Conservation (phyloP, 345 rosid genomes). For the Arabis hirsuta region DNA sequence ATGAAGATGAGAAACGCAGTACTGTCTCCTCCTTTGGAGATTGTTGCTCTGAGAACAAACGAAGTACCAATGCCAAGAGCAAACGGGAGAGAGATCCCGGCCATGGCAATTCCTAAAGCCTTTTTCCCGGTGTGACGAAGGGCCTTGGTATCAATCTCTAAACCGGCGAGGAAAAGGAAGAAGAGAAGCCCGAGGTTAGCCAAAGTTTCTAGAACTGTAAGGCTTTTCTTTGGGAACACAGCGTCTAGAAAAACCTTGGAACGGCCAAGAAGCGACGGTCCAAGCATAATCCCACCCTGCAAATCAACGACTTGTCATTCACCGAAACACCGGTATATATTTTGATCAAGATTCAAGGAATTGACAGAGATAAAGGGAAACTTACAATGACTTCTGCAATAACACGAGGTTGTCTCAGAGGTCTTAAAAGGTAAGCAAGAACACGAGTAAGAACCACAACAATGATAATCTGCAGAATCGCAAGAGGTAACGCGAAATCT, state of each 20-base stretch:
- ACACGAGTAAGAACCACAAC: slow-evolving; percentile 64
- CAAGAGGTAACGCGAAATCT: slow-evolving; percentile 73
- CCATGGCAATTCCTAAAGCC: slow-evolving; percentile 65
- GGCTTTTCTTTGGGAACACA: slow-evolving; percentile 63
- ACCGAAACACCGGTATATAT: not conserved
- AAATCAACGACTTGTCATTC: not conserved
- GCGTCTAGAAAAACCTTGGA: slow-evolving; percentile 50
- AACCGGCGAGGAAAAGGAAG: slow-evolving; percentile 74
- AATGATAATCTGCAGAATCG: slow-evolving; percentile 68
- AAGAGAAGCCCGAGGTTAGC: slow-evolving; percentile 77
- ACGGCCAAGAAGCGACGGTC: slow-evolving; percentile 79
- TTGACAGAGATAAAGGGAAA: not conserved
- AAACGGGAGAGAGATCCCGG: slow-evolving; percentile 72
- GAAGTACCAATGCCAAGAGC: slow-evolving; percentile 71
- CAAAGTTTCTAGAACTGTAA: slow-evolving; percentile 69
- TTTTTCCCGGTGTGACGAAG: slow-evolving; percentile 64
- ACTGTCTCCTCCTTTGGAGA: slow-evolving; percentile 54
- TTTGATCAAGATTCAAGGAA: not conserved
- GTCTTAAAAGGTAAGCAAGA: slow-evolving; percentile 68
- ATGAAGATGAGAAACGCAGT: slow-evolving; percentile 70
- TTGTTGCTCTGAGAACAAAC: slow-evolving; percentile 48
- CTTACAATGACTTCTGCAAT: slow-evolving; percentile 80
- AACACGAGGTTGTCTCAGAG: slow-evolving; percentile 80
- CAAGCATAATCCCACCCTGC: slow-evolving; percentile 81
- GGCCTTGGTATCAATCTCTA: slow-evolving; percentile 63